These are phyloP conservation scores for Hypomontagnella monticulosa DNA, from an alignment of 495 filamentous ascomycete genomes.

Conservation along the genomic window DNA sequence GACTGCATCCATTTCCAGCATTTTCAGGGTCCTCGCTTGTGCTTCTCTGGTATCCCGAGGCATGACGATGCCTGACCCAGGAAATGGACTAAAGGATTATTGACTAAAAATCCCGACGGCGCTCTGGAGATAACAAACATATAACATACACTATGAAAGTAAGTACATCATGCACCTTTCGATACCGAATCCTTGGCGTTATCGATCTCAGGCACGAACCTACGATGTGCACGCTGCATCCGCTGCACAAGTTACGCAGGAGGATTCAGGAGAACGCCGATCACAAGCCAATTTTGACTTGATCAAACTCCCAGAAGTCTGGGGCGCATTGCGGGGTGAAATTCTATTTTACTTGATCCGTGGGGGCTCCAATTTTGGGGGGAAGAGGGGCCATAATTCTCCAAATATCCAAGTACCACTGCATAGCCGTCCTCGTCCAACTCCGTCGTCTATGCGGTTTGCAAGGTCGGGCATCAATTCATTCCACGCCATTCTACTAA, in stretches of 20 bases:
- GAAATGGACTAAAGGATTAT: slow-evolving; percentile 2
- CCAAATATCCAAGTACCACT: neutral
- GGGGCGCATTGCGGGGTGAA: slow-evolving; percentile 37
- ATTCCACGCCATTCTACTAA: slow-evolving; percentile 5
- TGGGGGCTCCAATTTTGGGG: slow-evolving; percentile 19
- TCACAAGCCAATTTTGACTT: slow-evolving; percentile 29
- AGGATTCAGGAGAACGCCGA: slow-evolving; percentile 28
- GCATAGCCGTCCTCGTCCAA: no score
- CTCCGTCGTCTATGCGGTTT: slow-evolving; percentile 6
- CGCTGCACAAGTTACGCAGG: slow-evolving; percentile 2
- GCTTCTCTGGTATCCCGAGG: slow-evolving; percentile 18
- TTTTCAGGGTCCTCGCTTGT: slow-evolving; percentile 25
- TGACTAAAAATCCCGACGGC: slow-evolving; percentile 3
- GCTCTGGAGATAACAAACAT: slow-evolving; percentile 20
- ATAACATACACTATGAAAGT: slow-evolving; percentile 3
- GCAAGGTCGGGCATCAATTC: slow-evolving; percentile 28
- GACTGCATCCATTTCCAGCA: neutral
- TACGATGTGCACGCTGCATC: slow-evolving; percentile 18
- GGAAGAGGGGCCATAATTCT: neutral
- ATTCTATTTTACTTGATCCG: slow-evolving; percentile 23
- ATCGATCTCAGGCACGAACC: slow-evolving; percentile 24
- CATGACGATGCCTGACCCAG: slow-evolving; percentile 5
- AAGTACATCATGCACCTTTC: slow-evolving; percentile 1
- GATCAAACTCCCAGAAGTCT: slow-evolving; percentile 30
- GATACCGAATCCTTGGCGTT: neutral